Evolutionary conservation across 140 eudicot genomes (phyloP).

Genomic region (Bidens hawaiensis): DNA sequence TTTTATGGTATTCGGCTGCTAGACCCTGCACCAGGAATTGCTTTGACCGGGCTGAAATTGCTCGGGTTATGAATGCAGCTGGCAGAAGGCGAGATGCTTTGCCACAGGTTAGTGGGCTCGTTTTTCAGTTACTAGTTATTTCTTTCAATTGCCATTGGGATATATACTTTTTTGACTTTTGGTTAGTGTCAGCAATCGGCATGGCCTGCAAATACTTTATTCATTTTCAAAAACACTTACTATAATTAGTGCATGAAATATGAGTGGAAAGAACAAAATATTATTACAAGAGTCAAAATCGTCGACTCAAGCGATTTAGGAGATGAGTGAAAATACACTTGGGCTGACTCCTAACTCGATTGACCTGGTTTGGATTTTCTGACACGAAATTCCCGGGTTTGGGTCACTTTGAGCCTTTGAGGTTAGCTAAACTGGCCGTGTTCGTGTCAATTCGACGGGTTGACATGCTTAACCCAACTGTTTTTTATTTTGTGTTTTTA

Average conservation of each 20-base stretch:
- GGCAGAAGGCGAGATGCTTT: slow-evolving; percentile 94
- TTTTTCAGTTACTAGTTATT: background rate
- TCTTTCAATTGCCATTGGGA: too few species aligned
- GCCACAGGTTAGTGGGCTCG: slow-evolving; percentile 71
- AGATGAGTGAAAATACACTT: background rate
- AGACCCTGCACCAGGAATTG: slow-evolving; percentile 94
- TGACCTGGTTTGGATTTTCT: too few species aligned
- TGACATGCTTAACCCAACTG: too few species aligned
- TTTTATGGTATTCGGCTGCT: slow-evolving; percentile 98
- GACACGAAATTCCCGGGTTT: too few species aligned
- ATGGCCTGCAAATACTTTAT: background rate
- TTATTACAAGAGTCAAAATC: background rate
- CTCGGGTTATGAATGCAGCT: slow-evolving; percentile 98
- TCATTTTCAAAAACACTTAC: background rate
- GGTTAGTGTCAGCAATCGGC: too few species aligned
- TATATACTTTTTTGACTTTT: background rate
- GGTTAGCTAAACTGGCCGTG: too few species aligned
- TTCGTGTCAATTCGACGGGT: too few species aligned
- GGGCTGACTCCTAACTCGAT: background rate
- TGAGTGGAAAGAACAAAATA: background rate
- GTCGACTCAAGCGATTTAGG: background rate
- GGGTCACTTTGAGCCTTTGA: too few species aligned
- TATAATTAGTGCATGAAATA: background rate
- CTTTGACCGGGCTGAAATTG: slow-evolving; percentile 99
- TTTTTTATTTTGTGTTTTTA: too few species aligned